These are phyloP conservation scores for Aureobasidium subglaciale DNA, from an alignment of 2,329 filamentous ascomycete genomes.

Conservation along the genomic window DNA sequence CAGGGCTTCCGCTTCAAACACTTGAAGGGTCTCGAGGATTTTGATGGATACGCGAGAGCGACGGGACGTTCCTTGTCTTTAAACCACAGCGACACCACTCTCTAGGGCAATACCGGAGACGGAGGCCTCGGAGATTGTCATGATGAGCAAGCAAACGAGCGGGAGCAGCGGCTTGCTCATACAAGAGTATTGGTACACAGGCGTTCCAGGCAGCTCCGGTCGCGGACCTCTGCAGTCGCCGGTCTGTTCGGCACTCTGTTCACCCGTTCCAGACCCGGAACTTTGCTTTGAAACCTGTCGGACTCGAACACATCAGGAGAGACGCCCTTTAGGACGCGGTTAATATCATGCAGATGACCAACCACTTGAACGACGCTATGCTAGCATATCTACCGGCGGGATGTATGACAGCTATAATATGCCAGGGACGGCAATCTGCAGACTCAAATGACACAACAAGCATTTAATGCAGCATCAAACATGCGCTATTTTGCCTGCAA, in stretches of 20 bases:
- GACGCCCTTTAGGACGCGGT: not conserved
- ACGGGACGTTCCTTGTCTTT: not conserved
- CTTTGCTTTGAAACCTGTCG: not conserved
- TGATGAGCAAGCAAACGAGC: constrained; percentile 11
- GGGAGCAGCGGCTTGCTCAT: constrained; percentile 3
- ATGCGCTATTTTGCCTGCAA: not conserved
- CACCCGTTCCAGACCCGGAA: constrained; percentile 10
- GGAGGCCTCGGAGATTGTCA: constrained; percentile 10
- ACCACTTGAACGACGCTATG: too few relatives aligned
- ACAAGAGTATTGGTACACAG: not conserved
- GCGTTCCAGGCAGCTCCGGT: constrained; percentile 1
- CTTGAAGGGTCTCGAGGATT: not conserved
- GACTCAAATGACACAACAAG: not conserved
- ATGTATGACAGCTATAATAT: not conserved
- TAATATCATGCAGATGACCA: not conserved
- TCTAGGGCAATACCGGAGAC: not conserved
- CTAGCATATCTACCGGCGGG: not conserved
- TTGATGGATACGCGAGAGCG: not conserved
- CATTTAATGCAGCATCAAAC: not conserved
- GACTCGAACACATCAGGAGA: not conserved
- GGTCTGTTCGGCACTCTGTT: not conserved
- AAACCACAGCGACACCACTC: not conserved
- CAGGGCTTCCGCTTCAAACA: not conserved
- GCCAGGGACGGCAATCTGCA: not conserved
- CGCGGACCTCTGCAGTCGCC: not conserved